These are phyloP conservation scores for Panicum miliaceum DNA, from an alignment of 176 grass and related monocot species.

Conservation along the genomic window DNA sequence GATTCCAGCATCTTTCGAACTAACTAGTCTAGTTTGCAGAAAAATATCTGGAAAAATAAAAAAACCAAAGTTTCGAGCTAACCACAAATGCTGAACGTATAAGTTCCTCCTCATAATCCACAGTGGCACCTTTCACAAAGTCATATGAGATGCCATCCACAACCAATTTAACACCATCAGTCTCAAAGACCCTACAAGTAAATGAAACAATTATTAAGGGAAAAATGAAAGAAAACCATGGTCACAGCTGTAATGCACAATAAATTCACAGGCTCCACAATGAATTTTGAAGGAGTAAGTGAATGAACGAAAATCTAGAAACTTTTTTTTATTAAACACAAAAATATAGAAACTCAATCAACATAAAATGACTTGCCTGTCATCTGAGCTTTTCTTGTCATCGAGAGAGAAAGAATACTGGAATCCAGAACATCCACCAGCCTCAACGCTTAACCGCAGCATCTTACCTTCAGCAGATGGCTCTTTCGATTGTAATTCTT, in stretches of 20 bases:
- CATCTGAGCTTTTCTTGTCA: constrained; percentile 57
- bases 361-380: constrained; percentile 29
- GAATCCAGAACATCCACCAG: constrained; percentile 92
- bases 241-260: neutral
- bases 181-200: constrained; percentile 76
- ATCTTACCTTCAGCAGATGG: constrained; percentile 70
- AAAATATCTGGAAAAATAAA: constrained; percentile 17
- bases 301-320: neutral
- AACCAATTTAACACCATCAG: constrained; percentile 78
- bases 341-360: neutral
- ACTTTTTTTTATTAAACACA: neutral
- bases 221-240: neutral
- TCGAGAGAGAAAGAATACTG: constrained; percentile 87
- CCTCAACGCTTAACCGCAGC: constrained; percentile 81
- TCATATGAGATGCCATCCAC: constrained; percentile 90
- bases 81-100: constrained; percentile 87
- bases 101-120: constrained; percentile 92
- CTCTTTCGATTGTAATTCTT: constrained; percentile 68
- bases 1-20: neutral
- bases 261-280: neutral
- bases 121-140: constrained; percentile 86
- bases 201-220: neutral
- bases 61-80: constrained; percentile 31
- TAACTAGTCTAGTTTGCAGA: neutral
- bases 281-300: neutral